A percentile compares a stretch with the other conserved stretches of the same genome.
Evolutionary conservation across 2,329 filamentous ascomycete genomes (phyloP).

Genomic region (Coniochaeta sp.): DNA sequence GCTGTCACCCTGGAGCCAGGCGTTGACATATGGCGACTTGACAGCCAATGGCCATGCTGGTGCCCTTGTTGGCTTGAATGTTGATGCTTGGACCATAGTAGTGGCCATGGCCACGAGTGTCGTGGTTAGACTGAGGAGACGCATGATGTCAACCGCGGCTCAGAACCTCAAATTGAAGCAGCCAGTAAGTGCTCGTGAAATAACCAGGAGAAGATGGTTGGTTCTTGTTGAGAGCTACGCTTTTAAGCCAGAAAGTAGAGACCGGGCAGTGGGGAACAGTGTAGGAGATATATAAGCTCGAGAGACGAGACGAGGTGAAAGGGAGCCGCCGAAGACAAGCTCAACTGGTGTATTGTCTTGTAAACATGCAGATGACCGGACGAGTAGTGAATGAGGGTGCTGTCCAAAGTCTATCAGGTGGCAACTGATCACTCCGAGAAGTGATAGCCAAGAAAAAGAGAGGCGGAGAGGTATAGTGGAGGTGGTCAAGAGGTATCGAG

Average conservation of each 20-base stretch:
- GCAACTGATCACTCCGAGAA: neutral
- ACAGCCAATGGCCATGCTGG: conserved; percentile 57
- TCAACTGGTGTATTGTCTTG: neutral
- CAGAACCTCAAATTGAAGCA: too few relatives aligned
- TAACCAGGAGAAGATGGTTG: neutral
- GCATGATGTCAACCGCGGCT: neutral
- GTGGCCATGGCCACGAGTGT: neutral
- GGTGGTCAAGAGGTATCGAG: neutral
- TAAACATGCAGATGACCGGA: neutral
- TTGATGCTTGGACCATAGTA: conserved; percentile 9
- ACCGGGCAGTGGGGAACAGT: too few relatives aligned
- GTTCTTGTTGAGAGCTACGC: neutral
- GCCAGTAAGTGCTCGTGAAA: too few relatives aligned
- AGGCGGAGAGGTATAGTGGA: neutral
- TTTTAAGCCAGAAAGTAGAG: neutral
- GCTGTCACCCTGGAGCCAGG: conserved; percentile 58
- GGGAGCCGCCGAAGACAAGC: neutral
- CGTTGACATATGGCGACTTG: conserved; percentile 66
- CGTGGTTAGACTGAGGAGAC: conserved; percentile 1
- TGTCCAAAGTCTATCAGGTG: neutral
- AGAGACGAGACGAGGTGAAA: neutral
- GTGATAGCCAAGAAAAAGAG: neutral
- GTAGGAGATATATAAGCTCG: neutral
- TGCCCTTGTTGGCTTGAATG: conserved; percentile 22
- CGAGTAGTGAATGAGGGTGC: neutral